Conservation (phyloP, 1,139 yeast genomes). For the Entelexis sorbosivorans region DNA sequence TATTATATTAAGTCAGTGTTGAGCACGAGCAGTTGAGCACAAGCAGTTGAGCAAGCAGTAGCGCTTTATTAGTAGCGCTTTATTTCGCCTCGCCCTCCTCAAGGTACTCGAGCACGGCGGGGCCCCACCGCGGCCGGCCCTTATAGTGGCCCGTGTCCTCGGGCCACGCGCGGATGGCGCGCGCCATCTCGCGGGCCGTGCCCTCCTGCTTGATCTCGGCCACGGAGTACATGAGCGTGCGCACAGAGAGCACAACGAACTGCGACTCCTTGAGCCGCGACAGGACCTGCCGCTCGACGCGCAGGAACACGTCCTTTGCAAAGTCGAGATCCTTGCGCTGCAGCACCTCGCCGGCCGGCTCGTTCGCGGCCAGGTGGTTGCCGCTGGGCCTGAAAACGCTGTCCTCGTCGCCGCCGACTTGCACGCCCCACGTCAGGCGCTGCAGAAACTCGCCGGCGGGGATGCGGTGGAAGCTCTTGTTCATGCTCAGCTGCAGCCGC, state of each 20-base stretch:
- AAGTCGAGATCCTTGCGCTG: conserved; percentile 43
- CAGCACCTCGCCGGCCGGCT: conserved; percentile 29
- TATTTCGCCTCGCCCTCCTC: conserved; percentile 1
- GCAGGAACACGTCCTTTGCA: conserved; percentile 40
- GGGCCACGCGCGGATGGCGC: conserved; percentile 52
- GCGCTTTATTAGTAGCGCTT: too few species aligned
- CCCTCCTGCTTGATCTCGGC: conserved; percentile 45
- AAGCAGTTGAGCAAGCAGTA: too few species aligned
- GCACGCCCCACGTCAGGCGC: conserved; percentile 53
- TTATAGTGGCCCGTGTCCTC: conserved; percentile 50
- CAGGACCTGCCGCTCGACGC: conserved; percentile 53
- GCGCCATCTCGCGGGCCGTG: conserved; percentile 34
- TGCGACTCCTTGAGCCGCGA: conserved; percentile 47
- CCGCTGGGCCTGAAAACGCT: conserved; percentile 42
- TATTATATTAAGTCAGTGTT: too few species aligned
- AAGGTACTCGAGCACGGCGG: conserved; percentile 42
- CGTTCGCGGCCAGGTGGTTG: conserved; percentile 36
- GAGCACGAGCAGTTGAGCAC: too few species aligned
- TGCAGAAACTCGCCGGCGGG: conserved; percentile 46
- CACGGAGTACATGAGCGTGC: conserved; percentile 60
- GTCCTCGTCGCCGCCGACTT: conserved; percentile 26
- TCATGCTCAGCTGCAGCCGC: conserved; percentile 50
- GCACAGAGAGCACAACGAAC: conserved; percentile 47
- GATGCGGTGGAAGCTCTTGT: conserved; percentile 45
- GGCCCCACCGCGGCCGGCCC: conserved; percentile 53